phyloP scores from a whole-genome alignment of 1,139 yeast species.

The Tardiomyces blankii region DNA sequence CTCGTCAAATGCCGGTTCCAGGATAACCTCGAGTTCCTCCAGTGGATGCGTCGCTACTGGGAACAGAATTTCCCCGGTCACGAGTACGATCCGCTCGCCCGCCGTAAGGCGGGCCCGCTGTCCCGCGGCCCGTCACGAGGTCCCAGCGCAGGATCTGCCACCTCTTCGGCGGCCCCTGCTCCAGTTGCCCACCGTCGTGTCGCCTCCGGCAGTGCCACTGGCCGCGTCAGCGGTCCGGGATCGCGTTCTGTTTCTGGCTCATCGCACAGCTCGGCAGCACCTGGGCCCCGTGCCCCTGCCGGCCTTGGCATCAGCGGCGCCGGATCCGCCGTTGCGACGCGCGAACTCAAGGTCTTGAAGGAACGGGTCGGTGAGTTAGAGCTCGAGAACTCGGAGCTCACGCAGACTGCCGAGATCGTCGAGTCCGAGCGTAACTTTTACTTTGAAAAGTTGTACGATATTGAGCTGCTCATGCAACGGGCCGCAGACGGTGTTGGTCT shows the following conservation, averaged over 20 bases:
- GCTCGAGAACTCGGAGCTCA: slow-evolving; percentile 37
- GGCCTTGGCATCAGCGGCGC: slow-evolving; percentile 4
- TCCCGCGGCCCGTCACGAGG: background rate
- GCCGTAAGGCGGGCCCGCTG: slow-evolving; percentile 32
- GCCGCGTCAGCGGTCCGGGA: slow-evolving; percentile 2
- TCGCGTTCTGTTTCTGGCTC: background rate
- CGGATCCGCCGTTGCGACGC: slow-evolving; percentile 1
- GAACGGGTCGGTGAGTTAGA: slow-evolving; percentile 29
- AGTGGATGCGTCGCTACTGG: slow-evolving; percentile 87
- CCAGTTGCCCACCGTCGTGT: slow-evolving; percentile 1
- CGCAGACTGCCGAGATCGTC: slow-evolving; percentile 33
- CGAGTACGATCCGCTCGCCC: slow-evolving; percentile 53
- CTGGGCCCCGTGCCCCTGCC: slow-evolving; percentile 7
- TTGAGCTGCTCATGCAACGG: slow-evolving; percentile 65
- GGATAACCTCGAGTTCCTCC: slow-evolving; percentile 86
- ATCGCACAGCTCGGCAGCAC: slow-evolving; percentile 6
- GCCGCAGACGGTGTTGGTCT: slow-evolving; percentile 7
- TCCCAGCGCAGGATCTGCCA: slow-evolving; percentile 9
- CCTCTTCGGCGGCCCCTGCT: slow-evolving; percentile 4
- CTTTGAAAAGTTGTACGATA: slow-evolving; percentile 78
- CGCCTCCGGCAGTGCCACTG: slow-evolving; percentile 5
- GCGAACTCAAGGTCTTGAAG: slow-evolving; percentile 2
- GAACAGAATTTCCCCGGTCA: slow-evolving; percentile 58
- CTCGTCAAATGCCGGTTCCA: slow-evolving; percentile 83
- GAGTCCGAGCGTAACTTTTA: slow-evolving; percentile 71